Evolutionary conservation across 768 basidiomycete genomes (phyloP), one percentile per base, ranked within the genome.

Genomic region (Phlegmacium glaucopus): DNA sequence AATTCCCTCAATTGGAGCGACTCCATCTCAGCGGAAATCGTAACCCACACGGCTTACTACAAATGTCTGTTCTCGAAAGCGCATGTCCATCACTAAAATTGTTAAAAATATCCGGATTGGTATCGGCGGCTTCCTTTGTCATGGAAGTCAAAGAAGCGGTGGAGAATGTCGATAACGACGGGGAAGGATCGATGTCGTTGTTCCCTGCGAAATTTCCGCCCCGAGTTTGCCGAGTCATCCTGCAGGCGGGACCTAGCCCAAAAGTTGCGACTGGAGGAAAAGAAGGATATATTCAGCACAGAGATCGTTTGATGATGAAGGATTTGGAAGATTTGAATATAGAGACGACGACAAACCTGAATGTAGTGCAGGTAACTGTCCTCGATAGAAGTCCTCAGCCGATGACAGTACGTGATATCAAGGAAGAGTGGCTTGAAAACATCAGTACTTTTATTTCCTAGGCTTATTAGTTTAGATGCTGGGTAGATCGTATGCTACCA

Each of bases 1-100:
- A 57, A 26, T 61, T 57, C 40, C 59, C 78, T 8, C 49, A 39
- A 1, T 65, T 81, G 13, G 55, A 61, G 37, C 62, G 60, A 12
- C 68, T 81, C 0, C 75, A 74, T 39, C 70, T 79, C 2, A 59
- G 68, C 13, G 79, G 78, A 6, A 77, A 78, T 52, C 63, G 74
- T 12, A 79, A 78, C 39, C 78, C 79, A 0, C 65, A 71, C 39
- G 78, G 78, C 0, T 54, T 79, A 0, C 60, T 81, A 6, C 62
- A 72, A 35, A 48, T 67, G 27, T 67, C 65, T 35, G 61, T 56
- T 0, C 64, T 80, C 6, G 66, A 66, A 22, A 59, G 64, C 4
- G 65, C 70, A 0, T 77, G 67, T 51, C 77, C 77, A 0, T 41
- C 45, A 0, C 56, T 80, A 7, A 64, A 57, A 9, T 61, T 70